Conservation (phyloP, 1,284 basidiomycete genomes). For the Kalmanozyma brasiliensis region DNA sequence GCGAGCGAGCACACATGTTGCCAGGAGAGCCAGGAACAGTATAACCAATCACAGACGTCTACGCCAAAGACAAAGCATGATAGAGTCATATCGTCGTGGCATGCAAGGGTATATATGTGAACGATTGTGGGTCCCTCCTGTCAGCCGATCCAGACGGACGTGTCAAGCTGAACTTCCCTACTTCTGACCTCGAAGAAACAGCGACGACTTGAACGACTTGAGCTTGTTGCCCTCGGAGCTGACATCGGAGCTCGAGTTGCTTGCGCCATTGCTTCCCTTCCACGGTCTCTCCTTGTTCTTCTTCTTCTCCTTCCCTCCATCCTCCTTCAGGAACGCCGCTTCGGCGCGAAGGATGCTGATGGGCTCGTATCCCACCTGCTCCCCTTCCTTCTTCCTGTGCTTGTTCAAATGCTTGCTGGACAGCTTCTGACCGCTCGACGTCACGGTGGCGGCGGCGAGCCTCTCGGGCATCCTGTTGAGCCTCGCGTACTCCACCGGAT, state of each 20-base stretch:
- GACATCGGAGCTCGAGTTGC: conserved; percentile 30
- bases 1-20: too few relatives aligned
- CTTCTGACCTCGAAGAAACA: conserved; percentile 31
- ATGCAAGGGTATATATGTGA: too few relatives aligned
- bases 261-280: conserved; percentile 8
- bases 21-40: too few relatives aligned
- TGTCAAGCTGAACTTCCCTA: background rate
- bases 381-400: conserved; percentile 24
- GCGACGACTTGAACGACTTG: conserved; percentile 32
- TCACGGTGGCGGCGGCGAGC: conserved; percentile 8
- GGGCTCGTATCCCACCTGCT: conserved; percentile 24
- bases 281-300: conserved; percentile 25
- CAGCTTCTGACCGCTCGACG: background rate
- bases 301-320: conserved; percentile 18
- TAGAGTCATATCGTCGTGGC: too few relatives aligned
- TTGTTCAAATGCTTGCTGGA: conserved; percentile 32
- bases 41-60: too few relatives aligned
- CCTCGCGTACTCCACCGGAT: conserved; percentile 25
- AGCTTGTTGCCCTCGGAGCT: conserved; percentile 17
- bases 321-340: conserved; percentile 35
- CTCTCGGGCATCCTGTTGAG: conserved; percentile 34
- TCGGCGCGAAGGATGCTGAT: conserved; percentile 47
- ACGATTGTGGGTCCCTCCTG: too few relatives aligned
- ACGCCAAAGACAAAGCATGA: too few relatives aligned
- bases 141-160: background rate